Conservation (phyloP, 2,329 filamentous ascomycete genomes). For the Xylariaceae sp. region DNA sequence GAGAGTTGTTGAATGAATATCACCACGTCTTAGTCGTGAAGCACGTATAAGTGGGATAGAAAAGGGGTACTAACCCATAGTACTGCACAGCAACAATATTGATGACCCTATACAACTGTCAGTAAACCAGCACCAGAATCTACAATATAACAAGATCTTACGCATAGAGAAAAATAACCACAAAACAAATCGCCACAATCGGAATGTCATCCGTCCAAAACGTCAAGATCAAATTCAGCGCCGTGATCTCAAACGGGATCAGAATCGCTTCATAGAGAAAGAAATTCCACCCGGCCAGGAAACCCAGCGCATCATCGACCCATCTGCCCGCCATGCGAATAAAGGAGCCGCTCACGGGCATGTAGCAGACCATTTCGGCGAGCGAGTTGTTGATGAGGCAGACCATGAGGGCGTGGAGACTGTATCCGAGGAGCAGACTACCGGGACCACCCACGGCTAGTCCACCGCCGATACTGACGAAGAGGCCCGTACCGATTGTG, state of each 20-base stretch:
- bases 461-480: slow-evolving; percentile 57
- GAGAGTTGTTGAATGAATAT: background rate
- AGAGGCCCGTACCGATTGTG: slow-evolving; percentile 54
- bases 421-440: slow-evolving; percentile 54
- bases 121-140: background rate
- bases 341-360: slow-evolving; percentile 59
- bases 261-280: slow-evolving; percentile 39
- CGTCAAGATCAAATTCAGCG: slow-evolving; percentile 38
- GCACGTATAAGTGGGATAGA: background rate
- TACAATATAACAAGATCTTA: slow-evolving; percentile 33
- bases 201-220: slow-evolving; percentile 45
- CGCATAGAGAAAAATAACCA: slow-evolving; percentile 32
- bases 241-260: slow-evolving; percentile 40
- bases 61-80: slow-evolving; percentile 23
- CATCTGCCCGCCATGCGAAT: slow-evolving; percentile 60
- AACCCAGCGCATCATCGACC: slow-evolving; percentile 61
- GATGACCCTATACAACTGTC: slow-evolving; percentile 22
- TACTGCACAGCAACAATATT: slow-evolving; percentile 32
- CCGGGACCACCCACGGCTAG: slow-evolving; percentile 45
- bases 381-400: slow-evolving; percentile 60
- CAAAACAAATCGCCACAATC: slow-evolving; percentile 43
- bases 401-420: slow-evolving; percentile 48
- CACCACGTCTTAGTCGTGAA: background rate
- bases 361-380: slow-evolving; percentile 59
- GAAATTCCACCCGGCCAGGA: slow-evolving; percentile 45